Evolutionary conservation across 2,329 filamentous ascomycete genomes (phyloP).

Genomic region (Lizonia empirigonia): DNA sequence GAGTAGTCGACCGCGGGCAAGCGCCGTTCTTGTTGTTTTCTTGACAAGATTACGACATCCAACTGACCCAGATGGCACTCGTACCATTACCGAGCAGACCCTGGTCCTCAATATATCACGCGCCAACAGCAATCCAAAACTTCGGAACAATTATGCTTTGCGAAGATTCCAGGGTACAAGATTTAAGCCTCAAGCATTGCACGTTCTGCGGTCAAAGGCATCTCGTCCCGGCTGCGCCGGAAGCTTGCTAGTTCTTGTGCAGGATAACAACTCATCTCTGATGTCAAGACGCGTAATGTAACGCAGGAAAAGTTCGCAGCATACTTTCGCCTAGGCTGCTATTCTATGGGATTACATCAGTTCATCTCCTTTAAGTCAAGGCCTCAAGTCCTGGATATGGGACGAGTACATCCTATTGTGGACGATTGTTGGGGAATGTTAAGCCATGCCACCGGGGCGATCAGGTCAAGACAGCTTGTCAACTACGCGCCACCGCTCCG

Average conservation of each 20-base stretch:
- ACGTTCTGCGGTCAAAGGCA: constrained; percentile 32
- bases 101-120: constrained; percentile 15
- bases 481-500: constrained; percentile 2
- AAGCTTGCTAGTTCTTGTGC: constrained; percentile 22
- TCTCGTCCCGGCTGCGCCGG: constrained; percentile 45
- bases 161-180: constrained; percentile 24
- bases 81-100: constrained; percentile 7
- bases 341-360: no score
- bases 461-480: background rate
- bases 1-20: background rate
- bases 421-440: background rate
- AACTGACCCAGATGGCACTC: constrained; percentile 4
- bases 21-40: background rate
- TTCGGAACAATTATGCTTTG: constrained; percentile 31
- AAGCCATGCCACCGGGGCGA: background rate
- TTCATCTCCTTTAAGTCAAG: no score
- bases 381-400: background rate
- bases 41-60: background rate
- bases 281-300: background rate
- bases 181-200: constrained; percentile 27
- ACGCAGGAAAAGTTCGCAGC: background rate
- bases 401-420: background rate
- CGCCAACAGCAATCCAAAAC: constrained; percentile 21
- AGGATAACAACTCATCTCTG: constrained; percentile 1
- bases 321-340: no score